Conservation (phyloP, 257 asterid species). For the Coffea canephora region DNA sequence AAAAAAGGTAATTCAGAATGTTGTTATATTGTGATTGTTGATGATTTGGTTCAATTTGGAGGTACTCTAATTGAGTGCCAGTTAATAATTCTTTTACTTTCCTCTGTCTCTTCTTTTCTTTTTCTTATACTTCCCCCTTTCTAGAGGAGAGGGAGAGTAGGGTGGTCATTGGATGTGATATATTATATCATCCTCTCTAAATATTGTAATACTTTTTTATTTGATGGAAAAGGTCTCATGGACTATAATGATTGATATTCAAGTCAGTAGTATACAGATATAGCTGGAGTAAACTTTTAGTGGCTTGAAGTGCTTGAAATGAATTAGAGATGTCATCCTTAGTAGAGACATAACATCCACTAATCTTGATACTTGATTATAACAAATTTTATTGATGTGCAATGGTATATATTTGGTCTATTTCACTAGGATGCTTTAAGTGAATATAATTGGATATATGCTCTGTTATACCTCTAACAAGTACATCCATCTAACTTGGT, state of each 20-base stretch:
- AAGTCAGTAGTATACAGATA: too few relatives aligned
- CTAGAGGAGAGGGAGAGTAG: not conserved
- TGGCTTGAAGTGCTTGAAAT: not conserved
- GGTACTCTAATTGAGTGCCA: constrained; percentile 95
- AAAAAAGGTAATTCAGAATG: constrained; percentile 89
- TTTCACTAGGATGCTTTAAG: not conserved
- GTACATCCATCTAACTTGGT: not conserved
- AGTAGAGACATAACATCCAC: not conserved
- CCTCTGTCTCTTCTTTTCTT: not conserved
- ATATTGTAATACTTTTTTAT: not conserved
- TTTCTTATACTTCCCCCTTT: not conserved
- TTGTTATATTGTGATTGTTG: constrained; percentile 93
- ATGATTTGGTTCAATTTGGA: constrained; percentile 94
- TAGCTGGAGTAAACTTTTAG: not conserved
- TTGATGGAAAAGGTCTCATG: not conserved
- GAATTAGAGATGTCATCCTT: not conserved
- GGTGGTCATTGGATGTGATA: not conserved
- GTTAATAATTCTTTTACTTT: constrained; percentile 38
- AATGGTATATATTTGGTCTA: not conserved
- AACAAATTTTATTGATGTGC: not conserved
- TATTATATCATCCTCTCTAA: not conserved
- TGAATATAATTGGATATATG: not conserved
- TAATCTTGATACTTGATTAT: not conserved
- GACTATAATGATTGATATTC: not conserved
- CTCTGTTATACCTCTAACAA: not conserved